Evolutionary conservation across 176 grass and related monocot species (phyloP).

Genomic region (Lolium rigidum): DNA sequence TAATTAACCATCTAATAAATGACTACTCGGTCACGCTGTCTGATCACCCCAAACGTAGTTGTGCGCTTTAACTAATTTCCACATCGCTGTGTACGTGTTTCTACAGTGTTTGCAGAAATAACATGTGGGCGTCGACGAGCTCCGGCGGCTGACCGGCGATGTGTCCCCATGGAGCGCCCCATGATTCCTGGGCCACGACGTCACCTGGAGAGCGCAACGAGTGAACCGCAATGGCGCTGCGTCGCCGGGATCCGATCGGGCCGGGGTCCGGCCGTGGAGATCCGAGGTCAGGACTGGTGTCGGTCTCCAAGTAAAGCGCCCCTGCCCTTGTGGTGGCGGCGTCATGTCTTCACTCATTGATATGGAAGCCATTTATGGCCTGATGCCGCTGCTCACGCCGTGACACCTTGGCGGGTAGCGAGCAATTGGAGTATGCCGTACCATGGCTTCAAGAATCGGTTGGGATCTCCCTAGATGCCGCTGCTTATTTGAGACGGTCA

Average conservation of each 20-base stretch:
- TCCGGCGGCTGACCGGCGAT: neutral
- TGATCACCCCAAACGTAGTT: neutral
- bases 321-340: conserved; percentile 20
- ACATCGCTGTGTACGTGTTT: conserved; percentile 30
- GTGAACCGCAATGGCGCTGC: conserved; percentile 31
- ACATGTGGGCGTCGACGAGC: neutral
- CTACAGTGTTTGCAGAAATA: conserved; percentile 12
- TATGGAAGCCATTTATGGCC: conserved; percentile 24
- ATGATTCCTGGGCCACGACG: neutral
- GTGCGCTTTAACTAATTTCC: neutral
- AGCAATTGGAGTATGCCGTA: no score
- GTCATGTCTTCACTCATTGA: conserved; percentile 18
- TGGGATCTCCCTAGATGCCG: neutral
- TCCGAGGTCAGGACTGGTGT: neutral
- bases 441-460: neutral
- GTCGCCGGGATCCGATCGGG: neutral
- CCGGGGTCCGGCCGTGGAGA: neutral
- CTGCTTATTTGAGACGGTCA: neutral
- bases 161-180: conserved; percentile 42
- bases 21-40: neutral
- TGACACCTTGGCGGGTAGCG: conserved; percentile 6
- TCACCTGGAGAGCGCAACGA: conserved; percentile 19
- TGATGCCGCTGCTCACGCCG: neutral
- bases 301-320: conserved; percentile 32
- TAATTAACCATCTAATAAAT: neutral